A percentile compares a stretch with the other conserved stretches of the same genome.
Evolutionary conservation across 23 red algal species (phyloP).

Genomic region (Gracilaria vermiculophylla): DNA sequence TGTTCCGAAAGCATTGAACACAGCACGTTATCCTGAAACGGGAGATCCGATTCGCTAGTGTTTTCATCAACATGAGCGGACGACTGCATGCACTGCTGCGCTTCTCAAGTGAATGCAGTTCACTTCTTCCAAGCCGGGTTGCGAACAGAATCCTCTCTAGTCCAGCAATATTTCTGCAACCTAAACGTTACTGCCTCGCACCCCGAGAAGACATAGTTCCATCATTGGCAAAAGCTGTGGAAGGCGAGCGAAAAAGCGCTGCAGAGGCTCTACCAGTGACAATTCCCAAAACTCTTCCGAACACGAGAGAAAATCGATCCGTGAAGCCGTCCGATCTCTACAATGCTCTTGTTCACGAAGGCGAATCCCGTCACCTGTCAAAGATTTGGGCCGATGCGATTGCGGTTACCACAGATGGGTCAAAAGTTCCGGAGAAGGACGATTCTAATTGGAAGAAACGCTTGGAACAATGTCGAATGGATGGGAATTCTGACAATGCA

Average conservation of each 20-base stretch:
- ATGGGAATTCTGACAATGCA: background rate
- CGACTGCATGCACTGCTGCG: background rate
- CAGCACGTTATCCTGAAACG: too few relatives aligned
- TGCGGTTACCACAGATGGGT: background rate
- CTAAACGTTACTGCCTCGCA: background rate
- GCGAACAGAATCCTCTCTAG: background rate
- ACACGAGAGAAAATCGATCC: background rate
- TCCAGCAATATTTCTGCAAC: background rate
- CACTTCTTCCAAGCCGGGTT: background rate
- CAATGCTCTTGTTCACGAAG: slow-evolving; percentile 33
- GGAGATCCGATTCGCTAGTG: background rate
- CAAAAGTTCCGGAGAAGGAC: background rate
- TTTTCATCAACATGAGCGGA: background rate
- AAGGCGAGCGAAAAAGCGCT: slow-evolving; percentile 7
- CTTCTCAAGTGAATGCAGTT: too few relatives aligned
- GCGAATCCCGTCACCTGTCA: background rate
- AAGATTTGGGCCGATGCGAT: background rate
- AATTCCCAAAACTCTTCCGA: background rate
- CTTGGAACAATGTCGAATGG: background rate
- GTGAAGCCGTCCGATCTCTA: slow-evolving; percentile 36
- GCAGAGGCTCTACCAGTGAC: background rate
- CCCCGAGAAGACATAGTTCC: background rate
- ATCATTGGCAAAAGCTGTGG: background rate
- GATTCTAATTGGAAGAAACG: background rate
- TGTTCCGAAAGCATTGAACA: too few relatives aligned